phyloP scores from a whole-genome alignment of 2,329 filamentous ascomycete genomes.

The Colletotrichum spinosum region DNA sequence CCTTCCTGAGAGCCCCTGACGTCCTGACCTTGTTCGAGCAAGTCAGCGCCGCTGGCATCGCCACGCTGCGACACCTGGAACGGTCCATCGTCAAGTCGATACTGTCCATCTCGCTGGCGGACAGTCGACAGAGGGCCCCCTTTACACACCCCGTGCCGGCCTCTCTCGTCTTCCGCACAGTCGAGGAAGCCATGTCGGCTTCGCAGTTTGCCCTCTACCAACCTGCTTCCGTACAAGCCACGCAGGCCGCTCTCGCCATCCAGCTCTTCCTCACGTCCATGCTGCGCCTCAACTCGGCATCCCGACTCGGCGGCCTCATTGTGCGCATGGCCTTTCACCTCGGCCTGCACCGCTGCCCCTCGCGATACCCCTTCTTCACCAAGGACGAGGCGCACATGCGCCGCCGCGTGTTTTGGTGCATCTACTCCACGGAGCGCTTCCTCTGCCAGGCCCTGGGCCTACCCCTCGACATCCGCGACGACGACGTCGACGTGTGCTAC shows the following conservation, averaged over 20 bases:
- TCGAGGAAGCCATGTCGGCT: conserved; percentile 62
- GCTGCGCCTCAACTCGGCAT: conserved; percentile 67
- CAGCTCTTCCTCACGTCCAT: conserved; percentile 68
- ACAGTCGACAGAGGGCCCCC: conserved; percentile 56
- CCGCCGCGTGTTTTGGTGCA: conserved; percentile 66
- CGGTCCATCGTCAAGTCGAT: conserved; percentile 59
- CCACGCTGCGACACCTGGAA: conserved; percentile 48
- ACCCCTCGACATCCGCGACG: conserved; percentile 65
- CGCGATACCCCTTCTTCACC: conserved; percentile 62
- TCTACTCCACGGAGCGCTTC: conserved; percentile 66
- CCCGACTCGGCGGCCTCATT: conserved; percentile 65
- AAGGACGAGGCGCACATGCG: conserved; percentile 58
- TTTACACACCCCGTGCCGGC: conserved; percentile 50
- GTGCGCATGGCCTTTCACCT: conserved; percentile 67
- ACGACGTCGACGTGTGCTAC: conserved; percentile 69
- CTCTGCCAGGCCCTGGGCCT: conserved; percentile 67
- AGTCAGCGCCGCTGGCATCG: conserved; percentile 48
- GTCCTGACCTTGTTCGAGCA: conserved; percentile 60
- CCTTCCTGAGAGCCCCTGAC: conserved; percentile 66
- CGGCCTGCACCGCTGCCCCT: conserved; percentile 68
- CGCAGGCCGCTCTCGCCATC: conserved; percentile 64
- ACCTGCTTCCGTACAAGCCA: conserved; percentile 57
- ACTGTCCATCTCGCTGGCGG: conserved; percentile 65
- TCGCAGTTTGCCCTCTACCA: conserved; percentile 59
- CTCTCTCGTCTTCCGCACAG: conserved; percentile 58